Base-by-base conservation (phyloP, 2,329 filamentous ascomycete species). In the Boeremia exigua region DNA sequence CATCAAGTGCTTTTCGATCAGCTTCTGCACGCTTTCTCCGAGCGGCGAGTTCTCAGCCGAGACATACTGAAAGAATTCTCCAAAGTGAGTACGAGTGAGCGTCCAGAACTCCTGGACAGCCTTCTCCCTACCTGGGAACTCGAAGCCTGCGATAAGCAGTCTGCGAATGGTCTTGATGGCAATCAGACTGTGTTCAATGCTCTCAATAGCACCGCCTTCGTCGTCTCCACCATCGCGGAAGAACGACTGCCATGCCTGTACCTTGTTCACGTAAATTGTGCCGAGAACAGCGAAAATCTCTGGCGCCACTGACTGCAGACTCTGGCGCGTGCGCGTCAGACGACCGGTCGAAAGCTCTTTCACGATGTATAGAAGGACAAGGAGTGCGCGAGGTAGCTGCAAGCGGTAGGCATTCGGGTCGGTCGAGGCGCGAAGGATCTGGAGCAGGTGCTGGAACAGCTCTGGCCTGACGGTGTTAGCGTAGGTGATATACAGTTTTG, bases 281-380 rank as follows among this genome's bases (percentile, higher is more conserved):
- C 86, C 88, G 19, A 98, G 79, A 3, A 95, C 80, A 65, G 89
- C 88, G n/a, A 96, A 85, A 19, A 97, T 85, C 72, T 96, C 92
- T 0, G 93, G 91, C 0, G 92, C 87, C 28, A 91, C 84, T 1
- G 87, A 86, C 64, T 96, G 90, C 14, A 99, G 80, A 33, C 87
- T 89, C 1, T 88, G 87, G 67, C 93, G 87, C 0, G 89, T 92
- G 61, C 85, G 86, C 52, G 87, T 84, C 43, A 98, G 77, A 38
- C 92, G 84, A 2, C 90, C 93, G 0, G 90, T 93, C 0, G 90
- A 88, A 6, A 98, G 80, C 73, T 98, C 95, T 77, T 98, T 99
- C 69, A 96, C 87, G 27, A 96, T 87, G 43, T 94, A 89, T 12
- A 98, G 81, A 10, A 97, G 80, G 11, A 96, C 86, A 48, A 91